A percentile compares a stretch with the other conserved stretches of the same genome.
These are phyloP conservation scores for Diplodia corticola DNA, from an alignment of 2,329 filamentous ascomycete species.

Conservation along the genomic window DNA sequence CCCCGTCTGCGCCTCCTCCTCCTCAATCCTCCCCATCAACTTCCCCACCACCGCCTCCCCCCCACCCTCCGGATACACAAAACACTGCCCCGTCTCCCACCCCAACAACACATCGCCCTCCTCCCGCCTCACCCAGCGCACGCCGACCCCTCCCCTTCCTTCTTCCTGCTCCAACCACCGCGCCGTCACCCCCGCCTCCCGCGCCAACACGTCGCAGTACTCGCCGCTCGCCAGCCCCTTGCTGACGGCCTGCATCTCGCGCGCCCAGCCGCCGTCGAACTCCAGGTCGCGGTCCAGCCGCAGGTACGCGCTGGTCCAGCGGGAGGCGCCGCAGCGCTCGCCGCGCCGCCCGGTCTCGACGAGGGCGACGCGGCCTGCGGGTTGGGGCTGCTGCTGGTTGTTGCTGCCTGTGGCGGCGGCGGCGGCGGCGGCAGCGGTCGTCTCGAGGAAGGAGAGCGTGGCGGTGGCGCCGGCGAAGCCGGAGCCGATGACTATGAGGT, in stretches of 20 bases:
- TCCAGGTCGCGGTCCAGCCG: slow-evolving; percentile 42
- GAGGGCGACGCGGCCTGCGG: slow-evolving; percentile 39
- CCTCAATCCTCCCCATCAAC: slow-evolving; percentile 40
- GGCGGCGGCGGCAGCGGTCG: slow-evolving; percentile 32
- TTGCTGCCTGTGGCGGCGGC: too few species aligned
- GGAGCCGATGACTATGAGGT: slow-evolving; percentile 44
- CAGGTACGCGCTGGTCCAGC: slow-evolving; percentile 47
- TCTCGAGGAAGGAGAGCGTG: slow-evolving; percentile 45
- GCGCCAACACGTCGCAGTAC: slow-evolving; percentile 43
- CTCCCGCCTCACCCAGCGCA: slow-evolving; percentile 41
- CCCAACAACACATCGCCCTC: slow-evolving; percentile 45
- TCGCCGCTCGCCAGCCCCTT: slow-evolving; percentile 42
- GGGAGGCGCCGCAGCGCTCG: slow-evolving; percentile 44
- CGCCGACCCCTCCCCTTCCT: too few species aligned
- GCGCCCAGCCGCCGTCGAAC: slow-evolving; percentile 39
- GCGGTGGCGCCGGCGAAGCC: slow-evolving; percentile 45
- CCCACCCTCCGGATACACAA: slow-evolving; percentile 44
- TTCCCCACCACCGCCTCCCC: slow-evolving; percentile 42
- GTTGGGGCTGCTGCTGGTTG: too few species aligned
- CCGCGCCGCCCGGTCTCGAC: slow-evolving; percentile 43
- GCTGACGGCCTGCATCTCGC: slow-evolving; percentile 40
- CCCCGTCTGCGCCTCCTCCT: slow-evolving; percentile 33
- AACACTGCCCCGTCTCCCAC: slow-evolving; percentile 45
- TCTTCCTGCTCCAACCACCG: slow-evolving; percentile 41
- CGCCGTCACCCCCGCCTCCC: slow-evolving; percentile 41